Evolutionary conservation across 495 filamentous ascomycete genomes (phyloP), one percentile per base, ranked within the genome.

Genomic region (Aspergillus ellipticus): DNA sequence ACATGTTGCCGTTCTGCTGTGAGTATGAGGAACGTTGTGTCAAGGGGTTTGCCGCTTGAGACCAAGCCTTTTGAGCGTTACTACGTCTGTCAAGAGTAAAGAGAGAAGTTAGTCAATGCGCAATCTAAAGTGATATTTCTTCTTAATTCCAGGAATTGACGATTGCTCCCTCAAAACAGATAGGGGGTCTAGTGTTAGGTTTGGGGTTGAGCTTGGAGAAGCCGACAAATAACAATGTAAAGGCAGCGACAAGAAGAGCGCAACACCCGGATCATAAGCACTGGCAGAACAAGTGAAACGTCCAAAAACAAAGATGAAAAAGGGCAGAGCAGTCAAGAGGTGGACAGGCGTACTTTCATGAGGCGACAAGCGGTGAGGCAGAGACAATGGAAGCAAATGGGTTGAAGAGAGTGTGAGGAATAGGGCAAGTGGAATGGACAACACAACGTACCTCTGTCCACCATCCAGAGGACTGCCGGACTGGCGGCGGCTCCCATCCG

Each of bases 1-100:
- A 63, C 63, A 74, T 72, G 50, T 74, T 79, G 60, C 82, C 83
- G 70, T 86, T 85, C 45, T 75, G 74, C 50, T 76, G 76, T 45
- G 68, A 64, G 50, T 74, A 63, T 17, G 79, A 78, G 31, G 76
- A 68, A 53, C 79, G 75, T 63, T 88, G 85, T 15, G 80, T 87
- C 64, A 87, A 81, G 28, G 85, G 83, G 63, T 88, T 88, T 57
- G 81, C 78, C 53, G 80, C 82, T 61, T 82, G 77, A 42, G 76
- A 74, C 85, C 85, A 88, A 56, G 81, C 83, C 66, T 83, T 85
- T 56, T 79, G 82, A 24, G 80, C 74, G 59, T 75, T 78, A 55
- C 73, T 74, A 54, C 74, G 78, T 58, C 79, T 80, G 64, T 58
- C 54, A 20, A 52, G 24, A 28, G 42, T n/a, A 24, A 39, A 56